phyloP scores from a whole-genome alignment of 768 basidiomycete genomes.

The Lyophyllum decastes region DNA sequence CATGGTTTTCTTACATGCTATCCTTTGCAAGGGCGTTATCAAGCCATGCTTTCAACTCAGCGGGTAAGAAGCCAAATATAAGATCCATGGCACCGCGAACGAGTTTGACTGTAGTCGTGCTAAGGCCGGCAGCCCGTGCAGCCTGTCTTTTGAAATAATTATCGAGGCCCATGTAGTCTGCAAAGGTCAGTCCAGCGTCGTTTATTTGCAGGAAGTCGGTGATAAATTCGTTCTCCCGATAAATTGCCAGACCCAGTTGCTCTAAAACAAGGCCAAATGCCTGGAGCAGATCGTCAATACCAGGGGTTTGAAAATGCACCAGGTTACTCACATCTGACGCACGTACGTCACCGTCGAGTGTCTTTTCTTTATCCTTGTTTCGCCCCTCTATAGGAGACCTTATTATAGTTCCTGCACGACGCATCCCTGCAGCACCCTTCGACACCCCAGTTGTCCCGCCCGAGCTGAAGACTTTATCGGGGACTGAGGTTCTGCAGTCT shows the following conservation, averaged over 20 bases:
- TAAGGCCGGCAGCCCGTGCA: constrained; percentile 66
- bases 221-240: constrained; percentile 85
- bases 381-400: constrained; percentile 70
- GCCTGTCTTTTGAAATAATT: constrained; percentile 94
- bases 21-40: constrained; percentile 79
- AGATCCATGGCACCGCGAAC: constrained; percentile 90
- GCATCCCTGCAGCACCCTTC: constrained; percentile 61
- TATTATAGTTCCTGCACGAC: constrained; percentile 85
- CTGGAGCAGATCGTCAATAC: constrained; percentile 39
- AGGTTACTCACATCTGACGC: constrained; percentile 63
- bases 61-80: constrained; percentile 90
- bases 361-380: constrained; percentile 60
- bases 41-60: constrained; percentile 83
- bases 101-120: constrained; percentile 72
- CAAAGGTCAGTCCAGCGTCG: constrained; percentile 86
- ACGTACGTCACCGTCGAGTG: constrained; percentile 57
- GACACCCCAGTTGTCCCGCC: constrained; percentile 40
- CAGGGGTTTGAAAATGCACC: background rate
- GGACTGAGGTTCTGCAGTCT: background rate
- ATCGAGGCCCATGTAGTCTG: constrained; percentile 93
- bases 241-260: constrained; percentile 74
- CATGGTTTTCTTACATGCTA: constrained; percentile 52
- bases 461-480: constrained; percentile 45
- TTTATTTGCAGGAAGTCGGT: constrained; percentile 92
- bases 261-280: constrained; percentile 75